Conservation (phyloP, 306 rosid species). For the Begonia fuchsioides region DNA sequence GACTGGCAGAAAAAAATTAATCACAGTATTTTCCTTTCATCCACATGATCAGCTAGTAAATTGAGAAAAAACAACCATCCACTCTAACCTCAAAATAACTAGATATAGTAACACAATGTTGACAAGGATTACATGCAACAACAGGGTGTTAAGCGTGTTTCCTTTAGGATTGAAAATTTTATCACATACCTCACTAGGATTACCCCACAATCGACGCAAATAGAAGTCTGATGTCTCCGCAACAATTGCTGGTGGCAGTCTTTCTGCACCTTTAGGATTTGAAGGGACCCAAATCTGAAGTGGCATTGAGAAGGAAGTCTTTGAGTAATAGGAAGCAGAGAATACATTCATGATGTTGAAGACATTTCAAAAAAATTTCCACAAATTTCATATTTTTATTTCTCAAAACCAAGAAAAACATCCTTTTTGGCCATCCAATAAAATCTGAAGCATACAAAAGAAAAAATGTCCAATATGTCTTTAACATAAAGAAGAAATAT, state of each 20-base stretch:
- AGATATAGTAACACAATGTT: too few species aligned
- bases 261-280: constrained; percentile 94
- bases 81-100: too few species aligned
- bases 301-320: constrained; percentile 10
- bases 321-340: not conserved
- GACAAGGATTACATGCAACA: too few species aligned
- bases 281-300: constrained; percentile 91
- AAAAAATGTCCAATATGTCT: not conserved
- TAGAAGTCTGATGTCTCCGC: constrained; percentile 74
- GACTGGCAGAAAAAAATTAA: too few species aligned
- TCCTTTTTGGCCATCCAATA: not conserved
- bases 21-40: too few species aligned
- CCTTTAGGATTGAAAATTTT: too few species aligned
- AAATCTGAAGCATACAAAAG: not conserved
- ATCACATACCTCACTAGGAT: constrained; percentile 67
- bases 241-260: constrained; percentile 65
- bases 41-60: too few species aligned
- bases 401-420: too few species aligned
- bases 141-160: too few species aligned
- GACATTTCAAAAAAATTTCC: too few species aligned
- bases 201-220: constrained; percentile 90
- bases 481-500: not conserved
- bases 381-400: too few species aligned
- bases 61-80: too few species aligned
- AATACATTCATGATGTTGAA: not conserved